phyloP scores from a whole-genome alignment of 352 stramenopile species.

The Globisporangium canariense region DNA sequence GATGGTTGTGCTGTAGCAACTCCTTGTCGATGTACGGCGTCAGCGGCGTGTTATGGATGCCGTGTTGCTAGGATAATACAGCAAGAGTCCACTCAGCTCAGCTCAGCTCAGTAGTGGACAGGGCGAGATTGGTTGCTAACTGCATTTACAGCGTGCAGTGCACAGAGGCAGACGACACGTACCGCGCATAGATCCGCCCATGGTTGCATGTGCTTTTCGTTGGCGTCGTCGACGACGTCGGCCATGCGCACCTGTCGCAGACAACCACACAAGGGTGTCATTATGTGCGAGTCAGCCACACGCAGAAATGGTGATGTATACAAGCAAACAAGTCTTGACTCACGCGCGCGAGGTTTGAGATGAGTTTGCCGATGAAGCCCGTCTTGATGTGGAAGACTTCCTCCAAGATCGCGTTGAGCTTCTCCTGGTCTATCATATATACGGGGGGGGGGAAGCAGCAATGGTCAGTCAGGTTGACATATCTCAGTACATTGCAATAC shows the following conservation, averaged over 20 bases:
- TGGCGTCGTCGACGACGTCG: constrained; percentile 86
- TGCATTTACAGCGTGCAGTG: neutral
- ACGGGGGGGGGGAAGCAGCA: neutral
- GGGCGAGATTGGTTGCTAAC: constrained; percentile 2
- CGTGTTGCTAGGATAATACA: constrained; percentile 39
- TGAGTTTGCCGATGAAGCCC: constrained; percentile 81
- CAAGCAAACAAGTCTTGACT: neutral
- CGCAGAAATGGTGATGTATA: too few species aligned
- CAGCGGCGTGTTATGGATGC: constrained; percentile 80
- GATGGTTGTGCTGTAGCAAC: constrained; percentile 79
- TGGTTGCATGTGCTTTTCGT: constrained; percentile 88
- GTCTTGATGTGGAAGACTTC: constrained; percentile 81
- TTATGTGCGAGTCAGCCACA: too few species aligned
- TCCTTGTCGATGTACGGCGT: constrained; percentile 89
- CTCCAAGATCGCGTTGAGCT: constrained; percentile 73
- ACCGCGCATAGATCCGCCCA: constrained; percentile 83
- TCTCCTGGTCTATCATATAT: constrained; percentile 52
- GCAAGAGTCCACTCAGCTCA: neutral
- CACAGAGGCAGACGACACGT: constrained; percentile 7
- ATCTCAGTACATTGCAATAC: neutral
- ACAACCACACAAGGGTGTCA: neutral
- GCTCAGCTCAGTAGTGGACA: neutral
- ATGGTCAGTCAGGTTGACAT: neutral
- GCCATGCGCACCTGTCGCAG: constrained; percentile 48
- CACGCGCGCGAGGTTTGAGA: constrained; percentile 77